Base-by-base conservation (phyloP, 345 rosid species). In the Trapa incisa region DNA sequence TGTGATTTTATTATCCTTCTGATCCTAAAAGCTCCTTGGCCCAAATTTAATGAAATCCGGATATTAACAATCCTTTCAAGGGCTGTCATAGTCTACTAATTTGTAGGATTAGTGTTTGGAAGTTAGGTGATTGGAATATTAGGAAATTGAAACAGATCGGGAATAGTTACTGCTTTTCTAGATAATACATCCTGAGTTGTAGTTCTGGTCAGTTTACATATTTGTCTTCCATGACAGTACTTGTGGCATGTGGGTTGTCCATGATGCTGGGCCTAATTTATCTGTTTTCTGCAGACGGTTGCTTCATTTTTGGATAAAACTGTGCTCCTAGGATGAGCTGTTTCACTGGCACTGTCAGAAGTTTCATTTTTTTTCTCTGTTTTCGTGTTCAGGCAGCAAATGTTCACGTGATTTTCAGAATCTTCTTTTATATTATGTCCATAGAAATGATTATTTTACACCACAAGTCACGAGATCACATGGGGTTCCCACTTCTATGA, bases 161-260 rank as follows among this genome's bases (percentile, higher is more conserved):
- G 22, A 52, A 15, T 17, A 6, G 6, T 13, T 3, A 16, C n/a
- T 14, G n/a, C 22, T 50, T 50, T 50, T 50, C 43, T 41, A 41
- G 43, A 8, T 41, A 8, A 41, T 41, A 41, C 7, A 8, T 41
- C 29, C 29, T 22, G 29, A 22, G 29, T 22, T 22, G 29, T 22
- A 22, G 43, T 41, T 41, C 43, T 41, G 43, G 43, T 41, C 22
- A 15, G 56, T 14, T 3, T 16, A 16, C 42, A 61, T 22, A 36
- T 39, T 36, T 61, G 43, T 6, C 43, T 37, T 61, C 43, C 43
- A 52, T 36, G n/a, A 4, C 5, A 33, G 42, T 37, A 37, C 8
- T 5, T 60, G 37, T 36, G 16, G 43, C 65, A 35, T 61, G 65
- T 61, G 65, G 65, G 15, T 17, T 61, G 65, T 61, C 42, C 42